phyloP scores from a whole-genome alignment of 2,329 filamentous ascomycete genomes.

The Fusarium sp. region DNA sequence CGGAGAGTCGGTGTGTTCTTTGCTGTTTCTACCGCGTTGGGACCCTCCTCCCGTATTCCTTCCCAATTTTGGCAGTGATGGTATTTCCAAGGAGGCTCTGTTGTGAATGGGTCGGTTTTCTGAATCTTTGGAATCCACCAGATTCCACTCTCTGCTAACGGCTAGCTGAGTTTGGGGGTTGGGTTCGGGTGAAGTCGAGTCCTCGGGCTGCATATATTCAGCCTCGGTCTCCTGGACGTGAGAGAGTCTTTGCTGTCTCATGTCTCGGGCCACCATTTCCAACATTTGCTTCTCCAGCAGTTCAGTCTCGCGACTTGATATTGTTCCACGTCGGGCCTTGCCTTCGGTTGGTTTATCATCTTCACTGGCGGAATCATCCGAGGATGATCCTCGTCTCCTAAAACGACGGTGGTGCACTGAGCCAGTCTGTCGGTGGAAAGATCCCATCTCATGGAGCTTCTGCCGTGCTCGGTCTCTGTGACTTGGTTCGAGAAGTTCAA shows the following conservation, averaged over 20 bases:
- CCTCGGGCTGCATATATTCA: slow-evolving; percentile 47
- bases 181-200: slow-evolving; percentile 47
- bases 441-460: slow-evolving; percentile 64
- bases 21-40: slow-evolving; percentile 48
- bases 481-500: slow-evolving; percentile 59
- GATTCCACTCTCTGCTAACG: slow-evolving; percentile 50
- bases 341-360: slow-evolving; percentile 51
- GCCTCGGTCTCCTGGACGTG: slow-evolving; percentile 47
- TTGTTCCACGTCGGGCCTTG: slow-evolving; percentile 54
- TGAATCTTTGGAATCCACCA: slow-evolving; percentile 52
- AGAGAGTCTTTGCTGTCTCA: slow-evolving; percentile 49
- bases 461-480: slow-evolving; percentile 67
- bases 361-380: slow-evolving; percentile 67
- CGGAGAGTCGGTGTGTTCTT: slow-evolving; percentile 57
- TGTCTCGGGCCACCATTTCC: slow-evolving; percentile 67
- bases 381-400: slow-evolving; percentile 60
- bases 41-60: slow-evolving; percentile 62
- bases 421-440: slow-evolving; percentile 62
- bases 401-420: slow-evolving; percentile 62
- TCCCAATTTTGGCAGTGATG: slow-evolving; percentile 42
- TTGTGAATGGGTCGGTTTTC: slow-evolving; percentile 46
- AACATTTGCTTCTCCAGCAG: slow-evolving; percentile 70
- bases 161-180: slow-evolving; percentile 39
- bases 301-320: slow-evolving; percentile 59
- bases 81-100: slow-evolving; percentile 32